Conservation (phyloP, 371 early-diverging fungal species). For the Mucor circinelloides region DNA sequence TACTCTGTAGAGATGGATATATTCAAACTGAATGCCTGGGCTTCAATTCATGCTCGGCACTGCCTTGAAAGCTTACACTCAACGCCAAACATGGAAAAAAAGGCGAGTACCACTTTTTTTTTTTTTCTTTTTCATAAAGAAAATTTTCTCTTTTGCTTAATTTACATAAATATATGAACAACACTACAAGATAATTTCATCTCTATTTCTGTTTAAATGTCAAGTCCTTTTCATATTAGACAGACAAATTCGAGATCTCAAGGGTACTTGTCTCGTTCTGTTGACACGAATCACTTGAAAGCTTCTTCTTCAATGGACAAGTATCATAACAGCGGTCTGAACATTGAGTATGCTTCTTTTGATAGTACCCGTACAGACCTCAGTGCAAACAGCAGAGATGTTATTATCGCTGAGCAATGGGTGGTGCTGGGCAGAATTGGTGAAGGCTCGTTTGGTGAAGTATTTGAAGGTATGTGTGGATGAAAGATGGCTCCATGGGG, state of each 20-base stretch:
- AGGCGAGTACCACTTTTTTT: too few relatives aligned
- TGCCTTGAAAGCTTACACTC: too few relatives aligned
- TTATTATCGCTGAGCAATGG: slow-evolving; percentile 60
- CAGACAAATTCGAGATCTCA: slow-evolving; percentile 17
- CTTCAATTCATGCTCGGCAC: too few relatives aligned
- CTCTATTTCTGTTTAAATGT: slow-evolving; percentile 12
- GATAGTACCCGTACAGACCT: slow-evolving; percentile 38
- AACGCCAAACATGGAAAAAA: not conserved
- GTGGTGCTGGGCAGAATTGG: slow-evolving; percentile 62
- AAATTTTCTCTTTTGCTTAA: not conserved
- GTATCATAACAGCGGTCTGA: slow-evolving; percentile 13
- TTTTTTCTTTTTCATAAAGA: too few relatives aligned
- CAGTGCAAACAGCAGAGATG: slow-evolving; percentile 39
- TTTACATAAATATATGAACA: not conserved
- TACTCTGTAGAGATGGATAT: too few relatives aligned
- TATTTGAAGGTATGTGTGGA: slow-evolving; percentile 55
- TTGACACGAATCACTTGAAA: slow-evolving; percentile 9
- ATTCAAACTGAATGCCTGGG: too few relatives aligned
- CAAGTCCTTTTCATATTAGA: slow-evolving; percentile 23
- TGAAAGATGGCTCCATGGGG: not conserved
- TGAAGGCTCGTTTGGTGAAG: slow-evolving; percentile 70
- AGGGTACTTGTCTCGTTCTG: slow-evolving; percentile 10
- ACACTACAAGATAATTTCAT: not conserved
- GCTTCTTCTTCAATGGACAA: slow-evolving; percentile 4
- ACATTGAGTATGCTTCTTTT: slow-evolving; percentile 31